Evolutionary conservation across 371 early-diverging fungal species (phyloP).

Genomic region (Rhizomucor pusillus): DNA sequence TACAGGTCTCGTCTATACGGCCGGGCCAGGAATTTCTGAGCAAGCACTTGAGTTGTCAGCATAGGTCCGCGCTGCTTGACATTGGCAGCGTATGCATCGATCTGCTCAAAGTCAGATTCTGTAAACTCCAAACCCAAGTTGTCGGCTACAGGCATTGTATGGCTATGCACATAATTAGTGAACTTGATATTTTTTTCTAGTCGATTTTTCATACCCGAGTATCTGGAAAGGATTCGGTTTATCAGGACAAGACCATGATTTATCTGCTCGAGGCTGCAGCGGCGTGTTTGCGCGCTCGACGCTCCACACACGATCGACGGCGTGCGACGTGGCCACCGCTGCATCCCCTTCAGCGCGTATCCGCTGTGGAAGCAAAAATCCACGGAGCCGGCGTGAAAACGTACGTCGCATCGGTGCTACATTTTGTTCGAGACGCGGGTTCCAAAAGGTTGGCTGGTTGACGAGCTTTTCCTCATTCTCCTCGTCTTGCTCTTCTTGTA

Average conservation of each 20-base stretch:
- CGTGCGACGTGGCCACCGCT: constrained; percentile 19
- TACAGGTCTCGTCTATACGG: constrained; percentile 50
- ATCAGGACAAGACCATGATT: too few relatives aligned
- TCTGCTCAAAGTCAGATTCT: constrained; percentile 42
- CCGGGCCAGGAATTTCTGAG: constrained; percentile 52
- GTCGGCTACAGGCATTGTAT: constrained; percentile 19
- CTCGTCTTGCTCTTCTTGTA: neutral
- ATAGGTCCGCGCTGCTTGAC: constrained; percentile 54
- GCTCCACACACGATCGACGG: constrained; percentile 14
- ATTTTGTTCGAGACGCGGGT: constrained; percentile 31
- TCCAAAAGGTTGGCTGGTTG: constrained; percentile 34
- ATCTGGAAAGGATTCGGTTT: constrained; percentile 29
- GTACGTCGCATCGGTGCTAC: constrained; percentile 19
- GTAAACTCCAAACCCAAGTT: constrained; percentile 11
- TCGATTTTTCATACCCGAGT: constrained; percentile 19
- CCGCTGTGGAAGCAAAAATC: constrained; percentile 31
- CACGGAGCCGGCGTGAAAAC: constrained; percentile 25
- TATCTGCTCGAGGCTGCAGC: neutral
- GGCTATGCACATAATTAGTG: constrained; percentile 10
- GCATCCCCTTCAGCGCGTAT: constrained; percentile 16
- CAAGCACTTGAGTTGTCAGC: constrained; percentile 49
- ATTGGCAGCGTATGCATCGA: constrained; percentile 54
- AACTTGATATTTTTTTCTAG: too few relatives aligned
- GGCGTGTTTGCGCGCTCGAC: constrained; percentile 13
- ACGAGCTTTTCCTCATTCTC: too few relatives aligned